These are phyloP conservation scores for Pseudogymnoascus sp. DNA, from an alignment of 2,329 filamentous ascomycete genomes.

Conservation along the genomic window DNA sequence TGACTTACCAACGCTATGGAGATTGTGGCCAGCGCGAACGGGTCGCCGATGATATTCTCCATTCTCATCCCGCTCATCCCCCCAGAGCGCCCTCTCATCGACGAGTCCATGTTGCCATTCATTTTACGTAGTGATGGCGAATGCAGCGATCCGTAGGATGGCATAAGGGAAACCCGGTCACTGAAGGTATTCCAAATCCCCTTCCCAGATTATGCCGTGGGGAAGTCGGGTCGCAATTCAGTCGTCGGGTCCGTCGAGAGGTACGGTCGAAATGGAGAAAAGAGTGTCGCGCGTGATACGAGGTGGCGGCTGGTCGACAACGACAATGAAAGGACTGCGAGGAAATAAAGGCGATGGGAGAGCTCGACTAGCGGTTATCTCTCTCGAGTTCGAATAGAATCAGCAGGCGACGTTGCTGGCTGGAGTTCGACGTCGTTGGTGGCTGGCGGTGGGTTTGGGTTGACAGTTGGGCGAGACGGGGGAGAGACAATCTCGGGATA, in stretches of 20 bases:
- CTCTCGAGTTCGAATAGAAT: neutral
- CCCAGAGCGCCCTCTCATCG: slow-evolving; percentile 39
- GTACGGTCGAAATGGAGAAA: neutral
- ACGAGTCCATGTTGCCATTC: slow-evolving; percentile 58
- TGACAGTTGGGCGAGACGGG: slow-evolving; percentile 4
- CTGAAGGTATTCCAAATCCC: neutral
- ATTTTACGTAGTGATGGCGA: slow-evolving; percentile 75
- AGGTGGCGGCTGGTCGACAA: neutral
- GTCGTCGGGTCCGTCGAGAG: neutral
- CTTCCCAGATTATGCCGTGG: slow-evolving; percentile 4
- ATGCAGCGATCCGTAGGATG: slow-evolving; percentile 63
- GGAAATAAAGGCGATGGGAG: neutral
- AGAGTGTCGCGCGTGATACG: neutral
- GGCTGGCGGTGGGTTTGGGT: slow-evolving; percentile 2
- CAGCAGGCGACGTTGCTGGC: neutral
- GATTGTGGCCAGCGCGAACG: slow-evolving; percentile 88
- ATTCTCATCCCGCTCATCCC: slow-evolving; percentile 56
- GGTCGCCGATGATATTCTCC: slow-evolving; percentile 90
- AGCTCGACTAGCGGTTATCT: slow-evolving; percentile 5
- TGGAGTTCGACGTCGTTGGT: neutral
- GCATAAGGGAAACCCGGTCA: slow-evolving; percentile 42
- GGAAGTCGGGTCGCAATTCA: neutral
- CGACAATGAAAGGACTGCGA: neutral
- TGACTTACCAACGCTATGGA: slow-evolving; percentile 77
- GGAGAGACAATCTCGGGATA: slow-evolving; percentile 8